Conservation (phyloP, 345 rosid species). For the Microthlaspi erraticum region DNA sequence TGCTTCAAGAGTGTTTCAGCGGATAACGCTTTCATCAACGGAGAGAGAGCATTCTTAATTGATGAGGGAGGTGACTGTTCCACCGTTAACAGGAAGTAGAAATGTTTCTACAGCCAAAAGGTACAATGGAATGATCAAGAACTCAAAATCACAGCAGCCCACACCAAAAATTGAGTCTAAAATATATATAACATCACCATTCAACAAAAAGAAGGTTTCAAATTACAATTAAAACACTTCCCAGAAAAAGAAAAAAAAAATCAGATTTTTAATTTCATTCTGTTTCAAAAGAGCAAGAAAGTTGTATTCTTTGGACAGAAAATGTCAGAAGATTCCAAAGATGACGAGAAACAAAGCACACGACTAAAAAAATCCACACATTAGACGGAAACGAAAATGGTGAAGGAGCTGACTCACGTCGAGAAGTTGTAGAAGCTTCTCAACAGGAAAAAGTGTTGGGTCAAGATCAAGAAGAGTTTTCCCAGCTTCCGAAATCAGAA, state of each 20-base stretch:
- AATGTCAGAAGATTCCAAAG: not conserved
- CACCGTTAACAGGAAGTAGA: conserved; percentile 58
- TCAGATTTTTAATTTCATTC: not conserved
- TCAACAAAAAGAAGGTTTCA: not conserved
- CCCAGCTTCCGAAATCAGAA: not conserved
- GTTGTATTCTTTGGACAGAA: not conserved
- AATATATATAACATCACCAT: not conserved
- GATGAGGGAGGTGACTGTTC: conserved; percentile 65
- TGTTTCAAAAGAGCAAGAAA: not conserved
- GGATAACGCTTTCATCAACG: conserved; percentile 61
- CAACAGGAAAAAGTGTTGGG: not conserved
- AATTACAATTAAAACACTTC: too few species aligned
- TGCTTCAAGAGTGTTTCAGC: conserved; percentile 59
- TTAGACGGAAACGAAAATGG: not conserved
- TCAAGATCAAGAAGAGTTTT: not conserved
- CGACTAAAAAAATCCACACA: not conserved
- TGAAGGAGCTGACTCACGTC: not conserved
- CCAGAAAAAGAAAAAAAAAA: too few species aligned
- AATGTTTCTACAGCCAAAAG: conserved; percentile 54
- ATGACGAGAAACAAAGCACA: too few species aligned
- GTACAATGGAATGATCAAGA: not conserved
- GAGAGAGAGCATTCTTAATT: conserved; percentile 61
- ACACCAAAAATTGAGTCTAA: not conserved
- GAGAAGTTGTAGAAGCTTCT: conserved; percentile 9
- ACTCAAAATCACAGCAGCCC: too few species aligned